Evolutionary conservation across 164 flowering plant genomes (phyloP), one percentile per base, ranked within the genome.

Genomic region (Umbilicus rupestris): DNA sequence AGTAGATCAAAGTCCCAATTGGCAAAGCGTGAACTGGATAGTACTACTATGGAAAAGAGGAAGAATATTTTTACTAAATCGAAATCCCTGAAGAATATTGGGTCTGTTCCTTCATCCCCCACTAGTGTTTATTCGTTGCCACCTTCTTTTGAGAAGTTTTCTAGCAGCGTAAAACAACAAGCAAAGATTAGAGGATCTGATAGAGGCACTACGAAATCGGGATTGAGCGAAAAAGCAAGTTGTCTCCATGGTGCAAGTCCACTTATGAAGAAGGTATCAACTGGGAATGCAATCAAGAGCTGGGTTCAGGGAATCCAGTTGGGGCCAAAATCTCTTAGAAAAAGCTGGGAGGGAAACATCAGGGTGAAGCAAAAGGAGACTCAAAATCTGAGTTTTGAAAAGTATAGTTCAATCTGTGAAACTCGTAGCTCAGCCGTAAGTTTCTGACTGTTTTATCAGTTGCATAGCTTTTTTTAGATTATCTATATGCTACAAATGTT

Each of bases 261-360:
- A 28, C 67, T 45, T 7, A 70, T 63, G 67, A 88, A 77, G 78
- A 84, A 76, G 76, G 60, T 62, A 1, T 55, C 79, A 0, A 63
- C 44, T 20, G 83, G 76, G 42, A 79, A 70, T 62, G 65, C 83
- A 5, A 69, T 80, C 0, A 85, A 73, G 67, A 80, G 77, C 78
- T 45, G 78, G 67, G 82, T 84, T 65, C 84, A 82, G 46, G 89
- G 87, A 33, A 66, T 84, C 72, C 94, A 86, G 47, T 69, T 84
- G 50, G 96, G 90, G 64, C 84, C 90, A 5, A 94, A 88, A 78
- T 89, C 87, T 60, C 72, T 91, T 79, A 82, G 99, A 71, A 92
- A 81, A 82, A 95, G 99, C 74, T 95, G 99, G 99, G 99, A 92
- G 80, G 99, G 99, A 39, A 84, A 80, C 70, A 68, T 84, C 65